phyloP scores from a whole-genome alignment of 108 stramenopile species.

The Pseudonitzschia delicatissima region DNA sequence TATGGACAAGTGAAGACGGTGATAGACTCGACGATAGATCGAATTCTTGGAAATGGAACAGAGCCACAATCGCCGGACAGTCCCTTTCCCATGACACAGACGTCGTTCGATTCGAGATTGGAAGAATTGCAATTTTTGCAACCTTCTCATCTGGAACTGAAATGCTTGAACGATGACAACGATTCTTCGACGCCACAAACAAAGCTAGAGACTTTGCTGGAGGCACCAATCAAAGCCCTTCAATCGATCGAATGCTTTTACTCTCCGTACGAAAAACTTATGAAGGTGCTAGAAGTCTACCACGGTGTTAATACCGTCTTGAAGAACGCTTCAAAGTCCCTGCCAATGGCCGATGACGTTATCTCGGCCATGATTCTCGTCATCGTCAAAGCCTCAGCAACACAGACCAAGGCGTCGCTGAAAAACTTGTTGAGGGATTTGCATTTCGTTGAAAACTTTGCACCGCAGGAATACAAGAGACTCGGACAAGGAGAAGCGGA shows the following conservation, averaged over 20 bases:
- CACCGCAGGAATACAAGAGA: slow-evolving; percentile 50
- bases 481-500: slow-evolving; percentile 85
- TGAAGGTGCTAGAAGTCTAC: slow-evolving; percentile 56
- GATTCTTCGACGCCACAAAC: not conserved
- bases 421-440: slow-evolving; percentile 41
- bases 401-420: not conserved
- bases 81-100: slow-evolving; percentile 25
- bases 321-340: slow-evolving; percentile 42
- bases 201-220: slow-evolving; percentile 37
- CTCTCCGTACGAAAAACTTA: slow-evolving; percentile 73
- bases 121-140: slow-evolving; percentile 62
- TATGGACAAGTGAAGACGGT: slow-evolving; percentile 39
- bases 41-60: not conserved
- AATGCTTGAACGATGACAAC: slow-evolving; percentile 41
- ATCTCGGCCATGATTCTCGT: slow-evolving; percentile 78
- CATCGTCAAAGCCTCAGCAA: slow-evolving; percentile 54
- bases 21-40: not conserved
- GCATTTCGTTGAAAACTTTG: slow-evolving; percentile 64
- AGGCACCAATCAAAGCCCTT: slow-evolving; percentile 48
- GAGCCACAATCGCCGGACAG: not conserved
- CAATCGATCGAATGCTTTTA: slow-evolving; percentile 48
- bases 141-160: slow-evolving; percentile 73
- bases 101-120: slow-evolving; percentile 24
- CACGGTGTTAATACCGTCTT: slow-evolving; percentile 62
- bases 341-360: slow-evolving; percentile 81